A percentile compares a stretch with the other conserved stretches of the same genome.
Conservation (phyloP, 257 asterid genomes). For the Leptodermis oblonga region DNA sequence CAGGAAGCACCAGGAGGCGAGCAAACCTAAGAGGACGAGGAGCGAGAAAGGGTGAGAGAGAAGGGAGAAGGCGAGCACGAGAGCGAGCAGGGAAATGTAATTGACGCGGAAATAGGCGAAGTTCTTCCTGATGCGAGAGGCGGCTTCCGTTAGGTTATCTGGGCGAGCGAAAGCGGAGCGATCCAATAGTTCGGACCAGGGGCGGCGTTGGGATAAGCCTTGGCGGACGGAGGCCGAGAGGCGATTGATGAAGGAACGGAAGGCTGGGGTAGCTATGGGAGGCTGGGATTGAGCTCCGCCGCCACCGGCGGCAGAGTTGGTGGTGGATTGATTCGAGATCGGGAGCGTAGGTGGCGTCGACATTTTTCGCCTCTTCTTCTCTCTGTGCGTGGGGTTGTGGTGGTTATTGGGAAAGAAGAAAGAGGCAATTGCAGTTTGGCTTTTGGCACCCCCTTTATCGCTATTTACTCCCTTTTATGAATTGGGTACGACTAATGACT, state of each 20-base stretch:
- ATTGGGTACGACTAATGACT: too few species aligned
- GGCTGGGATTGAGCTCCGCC: constrained; percentile 23
- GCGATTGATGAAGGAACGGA: constrained; percentile 64
- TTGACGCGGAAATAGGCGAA: constrained; percentile 76
- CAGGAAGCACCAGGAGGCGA: constrained; percentile 68
- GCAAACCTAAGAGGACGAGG: constrained; percentile 51
- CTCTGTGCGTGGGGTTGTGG: neutral
- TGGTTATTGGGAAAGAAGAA: neutral
- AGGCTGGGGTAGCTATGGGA: constrained; percentile 72
- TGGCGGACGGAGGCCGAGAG: constrained; percentile 56
- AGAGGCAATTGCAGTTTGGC: neutral
- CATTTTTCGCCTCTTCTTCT: constrained; percentile 33
- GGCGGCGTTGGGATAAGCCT: constrained; percentile 83
- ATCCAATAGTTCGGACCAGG: constrained; percentile 75
- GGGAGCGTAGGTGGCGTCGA: constrained; percentile 67
- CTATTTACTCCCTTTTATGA: too few species aligned
- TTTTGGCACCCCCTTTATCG: too few species aligned
- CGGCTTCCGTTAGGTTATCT: constrained; percentile 72
- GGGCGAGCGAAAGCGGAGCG: constrained; percentile 85
- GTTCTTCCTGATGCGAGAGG: constrained; percentile 76
- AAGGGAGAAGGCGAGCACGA: constrained; percentile 70
- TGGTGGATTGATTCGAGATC: constrained; percentile 60
- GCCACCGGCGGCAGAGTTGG: constrained; percentile 24
- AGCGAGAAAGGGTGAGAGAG: constrained; percentile 78
- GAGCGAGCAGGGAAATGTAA: constrained; percentile 57